These are phyloP conservation scores for Elaeis guineensis DNA, from an alignment of 176 grass and related monocot species.

Conservation along the genomic window DNA sequence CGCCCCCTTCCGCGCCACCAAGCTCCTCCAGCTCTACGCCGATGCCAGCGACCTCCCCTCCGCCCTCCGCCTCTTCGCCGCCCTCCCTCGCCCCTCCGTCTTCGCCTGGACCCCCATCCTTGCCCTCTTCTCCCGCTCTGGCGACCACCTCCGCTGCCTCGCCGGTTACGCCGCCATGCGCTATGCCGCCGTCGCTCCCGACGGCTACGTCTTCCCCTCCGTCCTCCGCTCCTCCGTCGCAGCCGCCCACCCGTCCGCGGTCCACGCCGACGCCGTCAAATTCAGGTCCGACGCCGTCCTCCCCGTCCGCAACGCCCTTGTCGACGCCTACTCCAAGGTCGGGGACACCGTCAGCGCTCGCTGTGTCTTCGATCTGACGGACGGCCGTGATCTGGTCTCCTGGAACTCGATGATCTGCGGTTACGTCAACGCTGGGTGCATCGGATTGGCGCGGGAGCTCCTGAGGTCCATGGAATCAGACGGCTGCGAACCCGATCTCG, in stretches of 20 bases:
- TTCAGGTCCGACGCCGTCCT: slow-evolving; percentile 37
- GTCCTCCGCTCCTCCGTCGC: neutral
- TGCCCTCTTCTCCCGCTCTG: slow-evolving; percentile 20
- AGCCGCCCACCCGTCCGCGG: neutral
- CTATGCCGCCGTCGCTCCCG: neutral
- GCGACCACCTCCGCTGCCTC: slow-evolving; percentile 8
- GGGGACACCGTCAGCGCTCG: slow-evolving; percentile 23
- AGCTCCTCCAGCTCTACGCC: slow-evolving; percentile 25
- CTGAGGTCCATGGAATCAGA: slow-evolving; percentile 12
- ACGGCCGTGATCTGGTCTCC: slow-evolving; percentile 31
- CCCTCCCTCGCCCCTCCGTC: slow-evolving; percentile 16
- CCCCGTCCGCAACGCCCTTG: slow-evolving; percentile 53
- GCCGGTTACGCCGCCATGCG: slow-evolving; percentile 14
- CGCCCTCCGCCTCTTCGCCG: slow-evolving; percentile 20
- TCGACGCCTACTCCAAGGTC: slow-evolving; percentile 41
- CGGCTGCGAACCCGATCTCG: slow-evolving; percentile 24
- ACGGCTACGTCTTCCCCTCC: slow-evolving; percentile 25
- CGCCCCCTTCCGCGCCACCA: slow-evolving; percentile 4
- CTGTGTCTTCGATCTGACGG: slow-evolving; percentile 37
- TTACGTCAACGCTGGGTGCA: neutral
- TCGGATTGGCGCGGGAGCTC: slow-evolving; percentile 2
- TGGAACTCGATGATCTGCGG: slow-evolving; percentile 43
- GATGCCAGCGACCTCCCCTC: slow-evolving; percentile 19
- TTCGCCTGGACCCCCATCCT: slow-evolving; percentile 28
- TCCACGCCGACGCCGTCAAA: slow-evolving; percentile 55